Percentiles rank a stretch among this genome's conserved stretches.
These are phyloP conservation scores for Camelina sativa DNA, from an alignment of 345 rosid genomes.

Conservation along the genomic window DNA sequence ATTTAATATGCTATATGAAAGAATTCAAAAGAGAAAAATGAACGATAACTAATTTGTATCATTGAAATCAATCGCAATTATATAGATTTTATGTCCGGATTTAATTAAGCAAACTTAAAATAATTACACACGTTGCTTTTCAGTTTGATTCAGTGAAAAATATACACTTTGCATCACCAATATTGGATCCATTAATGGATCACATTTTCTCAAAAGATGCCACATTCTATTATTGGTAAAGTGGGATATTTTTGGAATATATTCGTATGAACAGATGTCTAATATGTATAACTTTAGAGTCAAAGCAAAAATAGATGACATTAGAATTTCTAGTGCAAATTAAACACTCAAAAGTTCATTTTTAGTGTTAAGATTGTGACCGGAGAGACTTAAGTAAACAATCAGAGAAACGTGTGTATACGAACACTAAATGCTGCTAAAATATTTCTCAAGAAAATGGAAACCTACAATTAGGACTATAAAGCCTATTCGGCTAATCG, in stretches of 20 bases:
- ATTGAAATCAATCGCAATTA: background rate
- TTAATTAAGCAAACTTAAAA: background rate
- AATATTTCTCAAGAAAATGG: conserved; percentile 32
- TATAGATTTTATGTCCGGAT: background rate
- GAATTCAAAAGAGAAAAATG: background rate
- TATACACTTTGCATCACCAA: conserved; percentile 17
- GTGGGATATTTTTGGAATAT: conserved; percentile 17
- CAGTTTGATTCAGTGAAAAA: conserved; percentile 23
- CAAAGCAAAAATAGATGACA: conserved; percentile 35
- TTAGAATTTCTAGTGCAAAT: conserved; percentile 22
- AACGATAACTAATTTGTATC: background rate
- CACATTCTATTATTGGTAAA: conserved; percentile 26
- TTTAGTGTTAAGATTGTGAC: conserved; percentile 38
- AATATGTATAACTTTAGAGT: conserved; percentile 22
- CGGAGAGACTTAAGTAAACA: conserved; percentile 18
- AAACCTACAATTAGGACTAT: conserved; percentile 35
- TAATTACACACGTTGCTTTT: conserved; percentile 13
- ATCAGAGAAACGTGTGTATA: conserved; percentile 40
- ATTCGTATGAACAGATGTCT: conserved; percentile 25
- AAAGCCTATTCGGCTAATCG: conserved; percentile 33
- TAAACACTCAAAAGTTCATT: conserved; percentile 39
- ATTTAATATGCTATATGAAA: background rate
- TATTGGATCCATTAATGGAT: background rate
- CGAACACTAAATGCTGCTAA: conserved; percentile 24
- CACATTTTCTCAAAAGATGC: conserved; percentile 7